Evolutionary conservation across 192 early-diverging fungal genomes (phyloP).

Genomic region (Coemansia umbellata): DNA sequence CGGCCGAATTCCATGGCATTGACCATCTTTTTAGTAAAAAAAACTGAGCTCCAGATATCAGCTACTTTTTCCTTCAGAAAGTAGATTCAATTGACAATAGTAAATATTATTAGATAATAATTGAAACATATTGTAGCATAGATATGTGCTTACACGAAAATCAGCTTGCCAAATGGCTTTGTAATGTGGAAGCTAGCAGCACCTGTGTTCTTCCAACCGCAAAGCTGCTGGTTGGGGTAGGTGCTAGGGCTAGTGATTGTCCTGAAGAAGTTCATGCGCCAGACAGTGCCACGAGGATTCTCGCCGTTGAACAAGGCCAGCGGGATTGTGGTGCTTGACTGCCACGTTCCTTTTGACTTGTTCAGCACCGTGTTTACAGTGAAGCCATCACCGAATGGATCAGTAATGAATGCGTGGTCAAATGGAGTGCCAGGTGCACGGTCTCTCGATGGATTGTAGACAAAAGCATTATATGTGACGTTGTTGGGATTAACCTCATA

Average conservation of each 20-base stretch:
- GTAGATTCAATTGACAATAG: neutral
- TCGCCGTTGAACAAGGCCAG: slow-evolving; percentile 49
- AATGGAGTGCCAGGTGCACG: slow-evolving; percentile 35
- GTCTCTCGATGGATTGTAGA: slow-evolving; percentile 42
- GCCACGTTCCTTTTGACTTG: slow-evolving; percentile 24
- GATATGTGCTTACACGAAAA: slow-evolving; percentile 12
- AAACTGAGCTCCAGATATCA: too few species aligned
- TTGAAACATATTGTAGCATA: neutral
- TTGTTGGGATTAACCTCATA: slow-evolving; percentile 49
- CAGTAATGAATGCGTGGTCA: slow-evolving; percentile 35
- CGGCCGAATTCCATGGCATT: too few species aligned
- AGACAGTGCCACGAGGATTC: slow-evolving; percentile 26
- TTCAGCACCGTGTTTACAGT: slow-evolving; percentile 27
- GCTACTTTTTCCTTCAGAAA: neutral
- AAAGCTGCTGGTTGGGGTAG: slow-evolving; percentile 46
- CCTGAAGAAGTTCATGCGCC: slow-evolving; percentile 54
- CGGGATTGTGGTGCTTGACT: slow-evolving; percentile 23
- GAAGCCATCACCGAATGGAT: slow-evolving; percentile 51
- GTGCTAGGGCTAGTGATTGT: slow-evolving; percentile 32
- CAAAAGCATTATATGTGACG: slow-evolving; percentile 47
- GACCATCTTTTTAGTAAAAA: too few species aligned
- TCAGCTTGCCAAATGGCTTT: slow-evolving; percentile 26
- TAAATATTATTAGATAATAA: neutral
- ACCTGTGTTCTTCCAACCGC: slow-evolving; percentile 44
- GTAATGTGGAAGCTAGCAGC: slow-evolving; percentile 50